A percentile compares a stretch with the other conserved stretches of the same genome.
Evolutionary conservation across 2,329 filamentous ascomycete genomes (phyloP).

Genomic region (Ceratocystis ficicola): DNA sequence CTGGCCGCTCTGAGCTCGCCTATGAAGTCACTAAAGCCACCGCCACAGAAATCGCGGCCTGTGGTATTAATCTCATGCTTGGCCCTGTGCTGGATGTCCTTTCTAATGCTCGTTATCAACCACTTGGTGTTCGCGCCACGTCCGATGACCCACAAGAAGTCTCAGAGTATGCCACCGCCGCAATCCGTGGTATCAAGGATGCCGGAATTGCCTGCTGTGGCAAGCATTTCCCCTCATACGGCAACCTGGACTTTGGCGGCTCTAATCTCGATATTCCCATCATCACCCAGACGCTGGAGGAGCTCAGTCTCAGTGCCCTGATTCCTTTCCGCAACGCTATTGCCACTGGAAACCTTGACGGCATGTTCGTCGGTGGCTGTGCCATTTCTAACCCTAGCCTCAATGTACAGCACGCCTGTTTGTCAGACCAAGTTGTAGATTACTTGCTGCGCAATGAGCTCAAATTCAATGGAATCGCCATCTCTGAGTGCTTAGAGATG

Average conservation of each 20-base stretch:
- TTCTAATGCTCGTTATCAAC: slow-evolving; percentile 84
- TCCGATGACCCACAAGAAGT: slow-evolving; percentile 93
- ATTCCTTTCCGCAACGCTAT: slow-evolving; percentile 89
- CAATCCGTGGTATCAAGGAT: slow-evolving; percentile 85
- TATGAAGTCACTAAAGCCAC: slow-evolving; percentile 89
- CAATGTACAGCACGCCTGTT: slow-evolving; percentile 89
- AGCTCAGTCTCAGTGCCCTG: slow-evolving; percentile 79
- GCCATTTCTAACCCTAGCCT: slow-evolving; percentile 83
- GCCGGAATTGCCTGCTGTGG: slow-evolving; percentile 80
- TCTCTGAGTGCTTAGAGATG: slow-evolving; percentile 95
- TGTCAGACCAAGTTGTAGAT: slow-evolving; percentile 87
- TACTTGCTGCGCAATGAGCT: slow-evolving; percentile 79
- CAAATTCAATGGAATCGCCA: slow-evolving; percentile 80
- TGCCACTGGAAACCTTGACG: slow-evolving; percentile 65
- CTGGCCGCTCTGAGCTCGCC: slow-evolving; percentile 70
- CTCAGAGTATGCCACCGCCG: slow-evolving; percentile 80
- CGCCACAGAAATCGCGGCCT: slow-evolving; percentile 79
- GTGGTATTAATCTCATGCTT: slow-evolving; percentile 91
- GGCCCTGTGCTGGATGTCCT: slow-evolving; percentile 88
- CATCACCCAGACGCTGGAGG: slow-evolving; percentile 87
- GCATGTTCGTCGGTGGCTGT: slow-evolving; percentile 92
- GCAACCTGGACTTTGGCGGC: slow-evolving; percentile 84
- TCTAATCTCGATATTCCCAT: slow-evolving; percentile 87
- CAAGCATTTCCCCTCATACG: slow-evolving; percentile 94
- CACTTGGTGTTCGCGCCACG: slow-evolving; percentile 74